phyloP scores from a whole-genome alignment of 495 filamentous ascomycete species.

The Penicillium cataractarum region DNA sequence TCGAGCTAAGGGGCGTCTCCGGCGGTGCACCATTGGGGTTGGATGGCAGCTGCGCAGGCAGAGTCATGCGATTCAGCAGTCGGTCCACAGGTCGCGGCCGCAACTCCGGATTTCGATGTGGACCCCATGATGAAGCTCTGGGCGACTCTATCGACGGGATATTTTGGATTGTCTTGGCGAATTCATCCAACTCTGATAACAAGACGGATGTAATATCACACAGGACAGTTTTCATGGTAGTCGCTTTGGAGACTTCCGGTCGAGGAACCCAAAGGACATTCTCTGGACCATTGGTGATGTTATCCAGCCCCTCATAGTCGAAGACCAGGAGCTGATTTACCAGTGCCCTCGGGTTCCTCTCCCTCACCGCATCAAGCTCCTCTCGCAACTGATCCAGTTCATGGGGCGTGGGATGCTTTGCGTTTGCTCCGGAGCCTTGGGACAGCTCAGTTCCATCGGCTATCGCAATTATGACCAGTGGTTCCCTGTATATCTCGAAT shows the following conservation, averaged over 20 bases:
- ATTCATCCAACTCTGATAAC: constrained; percentile 82
- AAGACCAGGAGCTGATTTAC: constrained; percentile 81
- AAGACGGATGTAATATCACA: constrained; percentile 86
- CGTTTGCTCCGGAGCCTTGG: constrained; percentile 36
- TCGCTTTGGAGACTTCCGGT: constrained; percentile 68
- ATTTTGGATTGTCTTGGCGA: constrained; percentile 83
- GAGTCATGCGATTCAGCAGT: constrained; percentile 72
- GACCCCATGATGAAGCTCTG: constrained; percentile 50
- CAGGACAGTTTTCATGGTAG: constrained; percentile 94
- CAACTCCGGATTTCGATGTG: constrained; percentile 48
- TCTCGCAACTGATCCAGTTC: constrained; percentile 66
- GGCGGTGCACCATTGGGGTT: constrained; percentile 53
- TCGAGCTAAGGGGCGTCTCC: constrained; percentile 56
- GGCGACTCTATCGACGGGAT: constrained; percentile 82
- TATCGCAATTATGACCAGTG: constrained; percentile 76
- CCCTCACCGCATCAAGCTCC: constrained; percentile 58
- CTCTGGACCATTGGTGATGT: constrained; percentile 46
- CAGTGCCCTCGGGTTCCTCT: constrained; percentile 73
- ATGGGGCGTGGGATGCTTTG: constrained; percentile 40
- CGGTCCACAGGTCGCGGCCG: constrained; percentile 50
- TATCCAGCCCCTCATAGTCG: constrained; percentile 58
- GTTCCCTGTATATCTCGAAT: constrained; percentile 83
- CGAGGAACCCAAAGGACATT: constrained; percentile 74
- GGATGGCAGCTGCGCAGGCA: constrained; percentile 65
- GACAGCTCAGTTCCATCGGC: constrained; percentile 68